Evolutionary conservation across 768 basidiomycete genomes (phyloP), one percentile per base, ranked within the genome.

Genomic region (Phlebiopsis flavidoalba): DNA sequence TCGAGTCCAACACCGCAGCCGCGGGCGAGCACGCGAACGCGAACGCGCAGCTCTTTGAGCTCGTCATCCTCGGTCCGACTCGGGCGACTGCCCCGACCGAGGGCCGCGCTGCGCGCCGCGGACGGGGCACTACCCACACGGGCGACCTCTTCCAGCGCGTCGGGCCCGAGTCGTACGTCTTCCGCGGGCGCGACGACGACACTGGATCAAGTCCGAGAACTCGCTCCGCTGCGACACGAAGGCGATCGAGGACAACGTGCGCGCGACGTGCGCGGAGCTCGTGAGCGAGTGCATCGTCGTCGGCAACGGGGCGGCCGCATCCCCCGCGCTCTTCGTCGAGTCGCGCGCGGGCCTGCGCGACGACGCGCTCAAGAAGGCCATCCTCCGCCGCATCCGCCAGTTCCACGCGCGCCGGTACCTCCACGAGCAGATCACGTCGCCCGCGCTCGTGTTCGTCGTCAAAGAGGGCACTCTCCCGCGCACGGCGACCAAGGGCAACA

Each of bases 141-240:
- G 89, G 90, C 1, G 89, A 92, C 71, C 75, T 92, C n/a, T 92
- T 91, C 77, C 80, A 55, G 54, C 19, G 83, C 66, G 84, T 89
- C 70, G 64, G 74, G 1, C 77, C 82, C 1, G 87, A 87, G 0
- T 74, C 73, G 65, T 91, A 86, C 69, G 69, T 83, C 50, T 88
- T 81, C 63, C 82, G 86, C 40, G 90, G 89, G 24, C 83, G 90
- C 46, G 83, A 89, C 62, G 89, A 92, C 65, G 89, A 92, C n/a
- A n/a, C 72, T 91, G 89, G 90, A 91, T 92, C 71, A 92, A 91
- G 75, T 86, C 85, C 43, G 86, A 89, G 68, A 88, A 83, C 69
- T 86, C 88, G 67, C 74, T 91, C 63, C 82, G 89, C 55, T 91
- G 89, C 67, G 89, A 92, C 67, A 90, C 90, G 53, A 85, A 83